Evolutionary conservation across 106 monocot species (phyloP).

Genomic region (Platanthera zijinensis): DNA sequence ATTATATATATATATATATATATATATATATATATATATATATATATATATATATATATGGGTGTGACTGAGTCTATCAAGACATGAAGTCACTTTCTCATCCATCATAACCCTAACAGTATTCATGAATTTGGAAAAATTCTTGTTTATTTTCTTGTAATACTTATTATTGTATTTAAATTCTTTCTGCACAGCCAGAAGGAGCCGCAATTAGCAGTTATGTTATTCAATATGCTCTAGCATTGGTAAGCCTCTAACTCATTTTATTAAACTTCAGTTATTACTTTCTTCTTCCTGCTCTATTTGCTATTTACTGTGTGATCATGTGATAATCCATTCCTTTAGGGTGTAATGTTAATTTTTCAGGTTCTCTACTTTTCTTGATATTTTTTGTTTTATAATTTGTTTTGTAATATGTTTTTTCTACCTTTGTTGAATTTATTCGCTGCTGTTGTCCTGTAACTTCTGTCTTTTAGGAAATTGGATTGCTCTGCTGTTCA

Average conservation of each 20-base stretch:
- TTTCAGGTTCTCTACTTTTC: neutral
- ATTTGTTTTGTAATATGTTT: neutral
- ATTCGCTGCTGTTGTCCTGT: neutral
- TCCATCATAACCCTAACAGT: too few species aligned
- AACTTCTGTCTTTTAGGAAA: neutral
- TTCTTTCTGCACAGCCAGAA: constrained; percentile 53
- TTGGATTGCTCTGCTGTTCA: neutral
- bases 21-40: too few species aligned
- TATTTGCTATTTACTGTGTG: neutral
- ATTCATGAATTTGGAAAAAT: neutral
- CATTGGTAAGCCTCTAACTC: constrained; percentile 48
- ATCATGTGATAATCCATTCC: neutral
- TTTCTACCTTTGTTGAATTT: neutral
- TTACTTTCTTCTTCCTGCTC: neutral
- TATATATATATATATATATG: too few species aligned
- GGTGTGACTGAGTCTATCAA: too few species aligned
- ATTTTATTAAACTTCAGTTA: neutral
- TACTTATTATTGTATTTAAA: constrained; percentile 5
- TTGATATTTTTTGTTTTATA: neutral
- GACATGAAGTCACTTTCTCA: too few species aligned
- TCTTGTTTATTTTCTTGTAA: neutral
- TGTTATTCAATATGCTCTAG: constrained; percentile 73
- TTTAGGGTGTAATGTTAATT: neutral
- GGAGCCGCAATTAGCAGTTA: constrained; percentile 70
- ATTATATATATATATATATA: too few species aligned